Evolutionary conservation across 768 basidiomycete genomes (phyloP).

Genomic region (Postia placenta): DNA sequence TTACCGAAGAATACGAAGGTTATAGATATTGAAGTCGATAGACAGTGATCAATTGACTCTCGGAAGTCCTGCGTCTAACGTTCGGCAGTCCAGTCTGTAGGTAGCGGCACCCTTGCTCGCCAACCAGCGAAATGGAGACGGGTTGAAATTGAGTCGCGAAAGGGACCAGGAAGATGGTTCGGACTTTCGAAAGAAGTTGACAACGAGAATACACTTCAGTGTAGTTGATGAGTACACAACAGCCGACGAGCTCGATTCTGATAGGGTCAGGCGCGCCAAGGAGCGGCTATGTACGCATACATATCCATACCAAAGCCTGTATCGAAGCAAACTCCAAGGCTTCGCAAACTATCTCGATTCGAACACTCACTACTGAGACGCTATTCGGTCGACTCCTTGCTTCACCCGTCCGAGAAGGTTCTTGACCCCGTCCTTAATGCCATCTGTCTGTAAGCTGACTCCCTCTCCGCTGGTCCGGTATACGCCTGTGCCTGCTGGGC

Average conservation of each 20-base stretch:
- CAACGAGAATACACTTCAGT: background rate
- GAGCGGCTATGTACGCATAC: too few relatives aligned
- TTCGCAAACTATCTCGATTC: too few relatives aligned
- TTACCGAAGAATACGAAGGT: background rate
- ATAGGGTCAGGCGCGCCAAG: too few relatives aligned
- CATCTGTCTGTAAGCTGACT: conserved; percentile 71
- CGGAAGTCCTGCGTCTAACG: background rate
- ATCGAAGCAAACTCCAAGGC: too few relatives aligned
- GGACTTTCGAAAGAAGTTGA: background rate
- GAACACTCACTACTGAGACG: conserved; percentile 21
- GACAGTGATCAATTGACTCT: background rate
- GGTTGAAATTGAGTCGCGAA: background rate
- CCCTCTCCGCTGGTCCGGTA: conserved; percentile 77
- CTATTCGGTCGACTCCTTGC: conserved; percentile 69
- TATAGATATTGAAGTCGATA: background rate
- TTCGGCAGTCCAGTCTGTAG: background rate
- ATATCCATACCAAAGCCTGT: too few relatives aligned
- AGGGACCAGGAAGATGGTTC: too few relatives aligned
- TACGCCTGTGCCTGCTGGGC: conserved; percentile 73
- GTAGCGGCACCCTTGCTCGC: background rate
- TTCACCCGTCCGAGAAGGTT: conserved; percentile 86
- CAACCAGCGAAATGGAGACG: too few relatives aligned
- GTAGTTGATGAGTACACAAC: background rate
- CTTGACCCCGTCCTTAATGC: conserved; percentile 82
- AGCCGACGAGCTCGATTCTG: too few relatives aligned